Evolutionary conservation across 352 stramenopile genomes (phyloP).

Genomic region (Phytophthora sp.): DNA sequence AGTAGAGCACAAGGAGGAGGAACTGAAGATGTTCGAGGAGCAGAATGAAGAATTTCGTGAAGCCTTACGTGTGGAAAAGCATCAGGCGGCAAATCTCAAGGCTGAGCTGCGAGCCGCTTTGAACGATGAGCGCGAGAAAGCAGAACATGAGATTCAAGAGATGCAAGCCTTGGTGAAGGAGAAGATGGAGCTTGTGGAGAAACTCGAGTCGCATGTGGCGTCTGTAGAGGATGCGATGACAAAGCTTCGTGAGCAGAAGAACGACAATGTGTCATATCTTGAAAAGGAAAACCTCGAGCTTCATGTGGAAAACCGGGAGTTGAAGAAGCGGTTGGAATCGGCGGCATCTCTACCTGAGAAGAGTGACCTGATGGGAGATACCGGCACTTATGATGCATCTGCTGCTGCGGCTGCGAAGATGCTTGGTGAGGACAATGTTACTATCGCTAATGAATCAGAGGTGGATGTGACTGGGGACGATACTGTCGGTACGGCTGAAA

Average conservation of each 20-base stretch:
- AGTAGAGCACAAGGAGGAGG: conserved; percentile 48
- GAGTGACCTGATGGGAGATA: conserved; percentile 17
- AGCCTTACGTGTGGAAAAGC: conserved; percentile 43
- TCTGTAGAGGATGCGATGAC: conserved; percentile 36
- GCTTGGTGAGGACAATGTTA: conserved; percentile 15
- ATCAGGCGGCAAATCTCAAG: conserved; percentile 30
- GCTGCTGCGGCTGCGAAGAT: conserved; percentile 37
- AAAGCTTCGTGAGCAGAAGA: conserved; percentile 37
- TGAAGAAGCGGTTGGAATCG: conserved; percentile 57
- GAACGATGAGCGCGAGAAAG: conserved; percentile 54
- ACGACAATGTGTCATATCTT: conserved; percentile 55
- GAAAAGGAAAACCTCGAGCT: conserved; percentile 77
- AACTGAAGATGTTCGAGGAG: conserved; percentile 45
- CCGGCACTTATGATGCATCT: conserved; percentile 34
- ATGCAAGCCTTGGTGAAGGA: conserved; percentile 58
- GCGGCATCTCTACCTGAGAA: conserved; percentile 13
- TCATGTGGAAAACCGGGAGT: conserved; percentile 60
- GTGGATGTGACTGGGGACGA: conserved; percentile 4
- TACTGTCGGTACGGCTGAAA: background rate
- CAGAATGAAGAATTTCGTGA: conserved; percentile 52
- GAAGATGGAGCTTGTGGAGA: conserved; percentile 51
- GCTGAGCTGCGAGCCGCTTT: conserved; percentile 43
- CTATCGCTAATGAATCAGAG: conserved; percentile 8
- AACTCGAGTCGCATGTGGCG: conserved; percentile 43
- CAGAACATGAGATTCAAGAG: conserved; percentile 53